Percentiles rank a stretch among this genome's conserved stretches.
Evolutionary conservation across 257 asterid species (phyloP).

Genomic region (Gentiana dahurica): DNA sequence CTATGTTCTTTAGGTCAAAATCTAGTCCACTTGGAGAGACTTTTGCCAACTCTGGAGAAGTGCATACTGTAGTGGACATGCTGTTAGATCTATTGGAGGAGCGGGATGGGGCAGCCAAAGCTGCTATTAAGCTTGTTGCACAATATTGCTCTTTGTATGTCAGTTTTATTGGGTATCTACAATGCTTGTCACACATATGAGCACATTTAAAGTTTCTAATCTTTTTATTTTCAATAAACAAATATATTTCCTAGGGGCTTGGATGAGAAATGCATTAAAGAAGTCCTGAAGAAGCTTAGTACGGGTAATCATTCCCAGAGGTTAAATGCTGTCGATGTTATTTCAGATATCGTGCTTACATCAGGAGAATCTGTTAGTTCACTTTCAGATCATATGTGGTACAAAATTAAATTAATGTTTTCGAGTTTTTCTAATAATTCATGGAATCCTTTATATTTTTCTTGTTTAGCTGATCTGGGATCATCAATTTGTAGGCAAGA

Average conservation of each 20-base stretch:
- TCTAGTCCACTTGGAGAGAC: slow-evolving; percentile 31
- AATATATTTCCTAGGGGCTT: slow-evolving; percentile 47
- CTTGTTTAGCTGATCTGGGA: slow-evolving; percentile 4
- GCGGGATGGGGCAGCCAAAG: slow-evolving; percentile 78
- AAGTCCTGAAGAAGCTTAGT: slow-evolving; percentile 47
- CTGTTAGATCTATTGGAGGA: slow-evolving; percentile 70
- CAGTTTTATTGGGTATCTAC: slow-evolving; percentile 2
- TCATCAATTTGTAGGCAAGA: slow-evolving; percentile 53
- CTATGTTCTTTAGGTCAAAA: slow-evolving; percentile 49
- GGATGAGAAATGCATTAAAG: slow-evolving; percentile 41
- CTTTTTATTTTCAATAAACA: not conserved
- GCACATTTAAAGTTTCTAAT: slow-evolving; percentile 5
- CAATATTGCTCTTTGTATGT: slow-evolving; percentile 74
- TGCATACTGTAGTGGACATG: slow-evolving; percentile 50
- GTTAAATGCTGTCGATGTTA: slow-evolving; percentile 68
- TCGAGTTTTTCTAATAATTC: not conserved
- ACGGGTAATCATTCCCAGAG: slow-evolving; percentile 48
- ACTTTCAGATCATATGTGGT: slow-evolving; percentile 50
- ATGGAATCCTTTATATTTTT: not conserved
- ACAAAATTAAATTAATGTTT: not conserved
- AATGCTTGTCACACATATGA: slow-evolving; percentile 10
- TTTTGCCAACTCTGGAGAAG: slow-evolving; percentile 32
- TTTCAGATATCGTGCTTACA: slow-evolving; percentile 48
- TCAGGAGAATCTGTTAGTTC: slow-evolving; percentile 37
- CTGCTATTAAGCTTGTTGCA: slow-evolving; percentile 68